Evolutionary conservation across 116 monocot species (phyloP).

Genomic region (Zostera marina): DNA sequence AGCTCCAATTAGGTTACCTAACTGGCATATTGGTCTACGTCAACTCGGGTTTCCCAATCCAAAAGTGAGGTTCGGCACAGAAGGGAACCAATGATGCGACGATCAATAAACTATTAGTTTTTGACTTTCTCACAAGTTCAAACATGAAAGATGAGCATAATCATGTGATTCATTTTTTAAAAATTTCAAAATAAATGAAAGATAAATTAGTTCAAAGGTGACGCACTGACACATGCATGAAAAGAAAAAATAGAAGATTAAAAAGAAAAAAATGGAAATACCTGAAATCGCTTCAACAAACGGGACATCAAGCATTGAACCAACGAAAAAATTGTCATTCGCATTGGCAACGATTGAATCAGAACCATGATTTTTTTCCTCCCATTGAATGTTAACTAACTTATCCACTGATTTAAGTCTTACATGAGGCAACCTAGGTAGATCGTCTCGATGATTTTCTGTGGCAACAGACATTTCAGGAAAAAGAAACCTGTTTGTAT

Average conservation of each 20-base stretch:
- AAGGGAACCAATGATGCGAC: too few relatives aligned
- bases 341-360: slow-evolving; percentile 25
- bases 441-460: slow-evolving; percentile 5
- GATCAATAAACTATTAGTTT: too few relatives aligned
- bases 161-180: too few relatives aligned
- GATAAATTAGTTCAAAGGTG: not conserved
- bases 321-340: slow-evolving; percentile 55
- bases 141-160: too few relatives aligned
- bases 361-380: slow-evolving; percentile 48
- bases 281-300: slow-evolving; percentile 81
- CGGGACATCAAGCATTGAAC: slow-evolving; percentile 82
- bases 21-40: too few relatives aligned
- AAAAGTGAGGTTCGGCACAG: too few relatives aligned
- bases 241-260: not conserved
- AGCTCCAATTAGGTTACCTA: too few relatives aligned
- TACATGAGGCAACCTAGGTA: slow-evolving; percentile 70
- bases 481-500: slow-evolving; percentile 6
- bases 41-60: too few relatives aligned
- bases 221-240: not conserved
- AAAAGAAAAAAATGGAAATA: slow-evolving; percentile 9
- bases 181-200: too few relatives aligned
- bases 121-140: too few relatives aligned
- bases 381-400: slow-evolving; percentile 41
- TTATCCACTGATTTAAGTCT: slow-evolving; percentile 74
- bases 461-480: slow-evolving; percentile 3